phyloP scores from a whole-genome alignment of 73 alveolate genomes.

The Paramecium primaurelia region DNA sequence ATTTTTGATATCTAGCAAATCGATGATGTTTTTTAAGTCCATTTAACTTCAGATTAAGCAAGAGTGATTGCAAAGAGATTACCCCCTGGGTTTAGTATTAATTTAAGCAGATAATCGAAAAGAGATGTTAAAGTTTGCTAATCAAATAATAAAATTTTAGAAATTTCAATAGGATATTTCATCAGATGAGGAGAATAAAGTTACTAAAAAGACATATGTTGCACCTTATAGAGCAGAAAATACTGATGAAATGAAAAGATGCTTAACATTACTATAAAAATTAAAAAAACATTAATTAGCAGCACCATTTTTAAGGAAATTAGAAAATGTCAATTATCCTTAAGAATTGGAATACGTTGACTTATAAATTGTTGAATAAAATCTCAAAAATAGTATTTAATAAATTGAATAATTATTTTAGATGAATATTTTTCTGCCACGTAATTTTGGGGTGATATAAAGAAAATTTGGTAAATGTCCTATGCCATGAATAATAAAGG shows the following conservation, averaged over 20 bases:
- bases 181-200: slow-evolving; percentile 31
- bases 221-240: background rate
- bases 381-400: slow-evolving; percentile 1
- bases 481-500: slow-evolving; percentile 37
- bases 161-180: slow-evolving; percentile 1
- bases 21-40: slow-evolving; percentile 19
- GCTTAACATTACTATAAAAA: background rate
- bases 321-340: slow-evolving; percentile 34
- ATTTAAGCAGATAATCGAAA: background rate
- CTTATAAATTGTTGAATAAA: slow-evolving; percentile 20
- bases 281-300: background rate
- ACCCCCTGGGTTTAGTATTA: slow-evolving; percentile 33
- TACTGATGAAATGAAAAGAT: slow-evolving; percentile 28
- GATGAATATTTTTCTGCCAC: slow-evolving; percentile 16
- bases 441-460: slow-evolving; percentile 44
- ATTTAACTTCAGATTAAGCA: slow-evolving; percentile 1
- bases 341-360: slow-evolving; percentile 20
- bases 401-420: background rate
- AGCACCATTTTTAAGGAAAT: slow-evolving; percentile 17
- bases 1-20: background rate
- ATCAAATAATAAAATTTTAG: background rate
- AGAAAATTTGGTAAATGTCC: slow-evolving; percentile 42
- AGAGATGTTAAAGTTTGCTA: background rate
- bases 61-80: slow-evolving; percentile 34
- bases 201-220: background rate